These are phyloP conservation scores for Lepraria neglecta DNA, from an alignment of 495 filamentous ascomycete species.

Conservation along the genomic window DNA sequence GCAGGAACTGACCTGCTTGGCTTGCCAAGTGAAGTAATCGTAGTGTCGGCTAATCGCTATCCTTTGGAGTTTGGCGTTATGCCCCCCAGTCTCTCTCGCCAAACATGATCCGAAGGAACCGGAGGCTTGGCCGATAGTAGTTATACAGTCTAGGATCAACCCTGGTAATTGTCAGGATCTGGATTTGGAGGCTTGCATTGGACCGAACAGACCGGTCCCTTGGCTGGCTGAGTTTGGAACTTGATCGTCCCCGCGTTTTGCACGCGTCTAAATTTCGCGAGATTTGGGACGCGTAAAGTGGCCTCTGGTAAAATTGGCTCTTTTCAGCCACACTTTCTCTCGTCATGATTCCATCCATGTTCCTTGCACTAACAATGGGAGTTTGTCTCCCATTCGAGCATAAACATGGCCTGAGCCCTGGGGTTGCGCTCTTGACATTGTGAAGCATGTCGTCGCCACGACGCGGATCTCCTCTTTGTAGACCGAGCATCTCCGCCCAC, in stretches of 20 bases:
- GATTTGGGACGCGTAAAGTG: conserved; percentile 18
- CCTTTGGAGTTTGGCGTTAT: neutral
- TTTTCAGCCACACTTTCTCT: conserved; percentile 6
- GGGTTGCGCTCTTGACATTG: neutral
- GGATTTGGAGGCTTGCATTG: conserved; percentile 15
- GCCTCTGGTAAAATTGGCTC: conserved; percentile 3
- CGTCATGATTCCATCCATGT: conserved; percentile 9
- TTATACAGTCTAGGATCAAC: conserved; percentile 9
- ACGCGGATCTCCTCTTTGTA: neutral
- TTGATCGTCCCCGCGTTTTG: conserved; percentile 18
- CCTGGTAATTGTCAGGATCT: conserved; percentile 15
- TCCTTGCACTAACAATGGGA: neutral
- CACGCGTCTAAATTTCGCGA: conserved; percentile 7
- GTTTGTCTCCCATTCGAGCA: conserved; percentile 2
- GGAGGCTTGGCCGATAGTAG: conserved; percentile 5
- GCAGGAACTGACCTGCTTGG: neutral
- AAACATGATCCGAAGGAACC: neutral
- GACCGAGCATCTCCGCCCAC: conserved; percentile 12
- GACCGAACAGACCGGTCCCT: neutral
- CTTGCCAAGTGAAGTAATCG: conserved; percentile 1
- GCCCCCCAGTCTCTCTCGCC: conserved; percentile 10
- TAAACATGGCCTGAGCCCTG: neutral
- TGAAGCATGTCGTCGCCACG: neutral
- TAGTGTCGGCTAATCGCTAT: conserved; percentile 1
- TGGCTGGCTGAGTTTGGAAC: conserved; percentile 4